These are phyloP conservation scores for Trichoderma koningiopsis DNA, from an alignment of 2,329 filamentous ascomycete species.

Conservation along the genomic window DNA sequence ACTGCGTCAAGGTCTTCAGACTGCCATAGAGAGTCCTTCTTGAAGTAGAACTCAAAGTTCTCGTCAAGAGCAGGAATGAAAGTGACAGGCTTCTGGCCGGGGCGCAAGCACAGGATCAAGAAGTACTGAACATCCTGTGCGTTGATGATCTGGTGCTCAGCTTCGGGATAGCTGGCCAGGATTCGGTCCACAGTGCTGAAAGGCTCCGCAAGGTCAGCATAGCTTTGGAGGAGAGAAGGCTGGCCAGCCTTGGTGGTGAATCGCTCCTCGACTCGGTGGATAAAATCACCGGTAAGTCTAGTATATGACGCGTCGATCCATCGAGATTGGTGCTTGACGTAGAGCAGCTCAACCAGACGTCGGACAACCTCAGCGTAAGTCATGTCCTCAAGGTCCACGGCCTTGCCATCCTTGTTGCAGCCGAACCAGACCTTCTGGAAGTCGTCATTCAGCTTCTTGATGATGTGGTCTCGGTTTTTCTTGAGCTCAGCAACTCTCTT, in stretches of 20 bases:
- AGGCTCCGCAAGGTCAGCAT: conserved; percentile 82
- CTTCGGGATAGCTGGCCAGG: conserved; percentile 79
- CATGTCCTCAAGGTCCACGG: conserved; percentile 92
- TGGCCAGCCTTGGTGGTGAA: conserved; percentile 75
- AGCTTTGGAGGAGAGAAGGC: conserved; percentile 84
- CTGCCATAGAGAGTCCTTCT: conserved; percentile 99
- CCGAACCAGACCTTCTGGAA: conserved; percentile 98
- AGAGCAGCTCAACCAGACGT: conserved; percentile 86
- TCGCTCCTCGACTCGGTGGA: conserved; percentile 94
- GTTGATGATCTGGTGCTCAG: conserved; percentile 89
- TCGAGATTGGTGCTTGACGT: conserved; percentile 83
- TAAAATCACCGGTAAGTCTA: conserved; percentile 88
- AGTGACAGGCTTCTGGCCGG: conserved; percentile 92
- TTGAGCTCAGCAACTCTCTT: conserved; percentile 86
- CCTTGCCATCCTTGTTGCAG: conserved; percentile 75
- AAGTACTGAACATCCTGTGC: conserved; percentile 98
- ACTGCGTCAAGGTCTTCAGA: conserved; percentile 97
- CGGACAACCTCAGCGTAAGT: conserved; percentile 87
- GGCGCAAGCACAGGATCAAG: conserved; percentile 85
- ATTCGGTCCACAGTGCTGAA: conserved; percentile 78
- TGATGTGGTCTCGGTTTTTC: conserved; percentile 87
- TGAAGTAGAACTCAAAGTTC: conserved; percentile 99
- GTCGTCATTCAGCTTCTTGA: conserved; percentile 92
- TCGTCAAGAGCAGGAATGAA: conserved; percentile 96
- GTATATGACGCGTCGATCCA: conserved; percentile 89